Conservation (phyloP, 495 filamentous ascomycete species). For the Penicillium atrosanguineum region DNA sequence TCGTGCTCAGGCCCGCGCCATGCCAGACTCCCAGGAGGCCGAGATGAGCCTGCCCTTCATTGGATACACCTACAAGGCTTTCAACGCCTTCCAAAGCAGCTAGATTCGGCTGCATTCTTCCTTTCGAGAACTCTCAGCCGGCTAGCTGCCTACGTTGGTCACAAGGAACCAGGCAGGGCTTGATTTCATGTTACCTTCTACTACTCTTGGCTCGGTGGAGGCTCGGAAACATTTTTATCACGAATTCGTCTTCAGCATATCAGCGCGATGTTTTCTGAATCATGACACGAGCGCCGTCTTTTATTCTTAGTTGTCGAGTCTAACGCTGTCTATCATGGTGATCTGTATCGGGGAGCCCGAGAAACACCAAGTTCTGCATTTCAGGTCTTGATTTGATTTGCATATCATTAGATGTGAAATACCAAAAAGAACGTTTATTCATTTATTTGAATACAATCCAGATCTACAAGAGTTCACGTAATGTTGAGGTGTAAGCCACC, state of each 20-base stretch:
- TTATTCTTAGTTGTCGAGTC: slow-evolving; percentile 23
- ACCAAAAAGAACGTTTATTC: background rate
- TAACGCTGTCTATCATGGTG: slow-evolving; percentile 26
- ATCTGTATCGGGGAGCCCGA: background rate
- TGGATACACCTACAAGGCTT: slow-evolving; percentile 98
- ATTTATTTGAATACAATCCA: background rate
- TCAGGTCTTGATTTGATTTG: slow-evolving; percentile 19
- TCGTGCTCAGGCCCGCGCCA: slow-evolving; percentile 61
- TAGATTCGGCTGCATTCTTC: slow-evolving; percentile 13
- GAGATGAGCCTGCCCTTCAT: slow-evolving; percentile 97
- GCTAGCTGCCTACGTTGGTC: background rate
- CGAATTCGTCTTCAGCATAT: slow-evolving; percentile 39
- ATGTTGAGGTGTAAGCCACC: background rate
- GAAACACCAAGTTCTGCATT: slow-evolving; percentile 13
- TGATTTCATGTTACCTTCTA: slow-evolving; percentile 29
- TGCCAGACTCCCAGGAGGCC: slow-evolving; percentile 61
- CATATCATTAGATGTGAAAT: slow-evolving; percentile 3
- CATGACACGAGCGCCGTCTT: slow-evolving; percentile 39
- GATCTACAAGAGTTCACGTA: background rate
- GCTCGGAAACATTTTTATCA: slow-evolving; percentile 17
- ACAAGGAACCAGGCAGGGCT: slow-evolving; percentile 37
- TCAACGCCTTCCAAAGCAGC: slow-evolving; percentile 69
- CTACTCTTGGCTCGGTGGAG: background rate
- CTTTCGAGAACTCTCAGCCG: slow-evolving; percentile 10
- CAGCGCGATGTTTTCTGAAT: slow-evolving; percentile 39